Evolutionary conservation across 345 rosid genomes (phyloP), one percentile per base, ranked within the genome.

Genomic region (Psidium friedrichsthalianum): DNA sequence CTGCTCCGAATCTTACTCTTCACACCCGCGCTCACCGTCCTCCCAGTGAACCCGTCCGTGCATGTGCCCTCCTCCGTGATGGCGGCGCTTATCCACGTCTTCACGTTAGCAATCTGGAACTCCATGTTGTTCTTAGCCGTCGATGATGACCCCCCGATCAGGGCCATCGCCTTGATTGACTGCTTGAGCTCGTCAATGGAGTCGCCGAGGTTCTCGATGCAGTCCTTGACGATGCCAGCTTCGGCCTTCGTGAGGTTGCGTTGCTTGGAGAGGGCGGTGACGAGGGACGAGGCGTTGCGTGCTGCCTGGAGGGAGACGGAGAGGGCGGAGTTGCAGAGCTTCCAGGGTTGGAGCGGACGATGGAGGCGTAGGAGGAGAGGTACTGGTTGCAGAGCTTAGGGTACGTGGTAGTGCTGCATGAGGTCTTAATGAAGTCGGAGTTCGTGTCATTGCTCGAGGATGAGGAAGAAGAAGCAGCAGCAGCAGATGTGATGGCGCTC

Each of bases 61-160:
- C 98, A 95, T 18, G 97, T 93, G 25, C 85, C 86, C 84, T 94
- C 95, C 61, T 94, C 91, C 0, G 99, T 95, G 56, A 94, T 85
- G 8, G 96, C 95, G 0, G 95, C 92, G 86, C 98, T 94, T 12
- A 91, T 88, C 94, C 95, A 96, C 0, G 95, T 94, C 89, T 89
- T 85, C 21, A 93, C 87, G 74, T 91, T 90, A 11, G 82, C 84
- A 61, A 94, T 82, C 55, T 90, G 93, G 74, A 89, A 88, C 82
- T 85, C 86, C 83, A 76, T 11, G 6, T 86, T 86, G 0, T 29
- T 6, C 25, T 27, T 25, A 7, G 57, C 83, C 3, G 8, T 32
- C 11, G 86, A 29, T 3, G 84, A 51, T 0, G 83, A 44, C 42
- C 89, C 87, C 15, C 74, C 49, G 24, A 90, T 25, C n/a, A 25